phyloP scores from a whole-genome alignment of 1,284 basidiomycete genomes.

The Pseudozyma hubeiensis region DNA sequence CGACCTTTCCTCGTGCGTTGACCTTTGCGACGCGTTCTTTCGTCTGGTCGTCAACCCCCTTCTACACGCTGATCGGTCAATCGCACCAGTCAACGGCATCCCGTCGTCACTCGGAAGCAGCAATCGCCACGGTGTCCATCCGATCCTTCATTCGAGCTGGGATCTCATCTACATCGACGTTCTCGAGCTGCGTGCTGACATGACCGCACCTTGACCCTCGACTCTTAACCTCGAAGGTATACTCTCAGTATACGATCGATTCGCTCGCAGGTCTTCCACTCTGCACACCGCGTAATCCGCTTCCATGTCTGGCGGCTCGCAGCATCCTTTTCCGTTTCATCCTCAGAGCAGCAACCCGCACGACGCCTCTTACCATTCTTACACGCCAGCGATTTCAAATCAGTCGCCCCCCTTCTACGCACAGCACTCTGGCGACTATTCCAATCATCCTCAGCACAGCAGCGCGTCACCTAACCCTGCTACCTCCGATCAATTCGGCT shows the following conservation, averaged over 20 bases:
- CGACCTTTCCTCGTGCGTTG: too few relatives aligned
- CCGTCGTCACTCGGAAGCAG: too few relatives aligned
- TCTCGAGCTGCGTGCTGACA: slow-evolving; percentile 13
- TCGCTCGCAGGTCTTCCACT: slow-evolving; percentile 6
- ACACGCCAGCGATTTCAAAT: not conserved
- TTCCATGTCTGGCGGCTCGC: slow-evolving; percentile 41
- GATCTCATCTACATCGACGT: too few relatives aligned
- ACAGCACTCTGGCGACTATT: slow-evolving; percentile 2
- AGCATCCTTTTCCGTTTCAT: slow-evolving; percentile 27
- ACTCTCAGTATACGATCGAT: slow-evolving; percentile 12
- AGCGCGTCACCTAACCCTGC: not conserved
- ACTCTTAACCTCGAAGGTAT: slow-evolving; percentile 1
- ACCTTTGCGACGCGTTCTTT: too few relatives aligned
- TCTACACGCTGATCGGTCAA: too few relatives aligned
- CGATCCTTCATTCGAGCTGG: too few relatives aligned
- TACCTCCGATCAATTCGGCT: not conserved
- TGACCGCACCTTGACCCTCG: slow-evolving; percentile 7
- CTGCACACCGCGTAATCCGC: slow-evolving; percentile 16
- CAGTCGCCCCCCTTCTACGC: slow-evolving; percentile 4
- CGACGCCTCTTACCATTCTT: slow-evolving; percentile 7
- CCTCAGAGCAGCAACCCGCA: slow-evolving; percentile 16
- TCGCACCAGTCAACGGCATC: too few relatives aligned
- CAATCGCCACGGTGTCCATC: too few relatives aligned
- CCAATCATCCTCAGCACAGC: slow-evolving; percentile 7
- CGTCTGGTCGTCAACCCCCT: too few relatives aligned